Evolutionary conservation across 441 rosid genomes (phyloP), one percentile per base, ranked within the genome.

Genomic region (Omphalea diandra): DNA sequence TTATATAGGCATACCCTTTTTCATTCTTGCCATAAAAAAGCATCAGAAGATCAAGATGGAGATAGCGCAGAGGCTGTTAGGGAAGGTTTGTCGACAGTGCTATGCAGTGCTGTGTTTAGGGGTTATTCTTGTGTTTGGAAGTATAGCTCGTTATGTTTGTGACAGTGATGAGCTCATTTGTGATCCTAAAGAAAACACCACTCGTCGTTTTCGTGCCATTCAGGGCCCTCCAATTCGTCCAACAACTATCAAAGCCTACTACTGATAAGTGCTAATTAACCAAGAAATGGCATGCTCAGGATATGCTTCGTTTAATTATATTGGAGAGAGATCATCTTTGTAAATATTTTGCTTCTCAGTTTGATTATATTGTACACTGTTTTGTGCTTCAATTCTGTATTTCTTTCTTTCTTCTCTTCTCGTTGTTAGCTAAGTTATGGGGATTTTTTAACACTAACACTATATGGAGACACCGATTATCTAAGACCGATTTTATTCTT

Each of bases 81-180:
- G 74, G 61, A 79, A 54, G 53, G 6, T 83, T 41, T 72, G 71
- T 10, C 79, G 80, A 5, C 78, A 68, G 32, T 73, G 82, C 70
- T 81, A 79, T 26, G n/a, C n/a, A n/a, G n/a, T n/a, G n/a, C n/a
- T n/a, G n/a, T n/a, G 80, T 46, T 52, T 83, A 57, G 77, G 80
- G 0, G 50, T 64, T 62, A 26, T 81, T 31, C 47, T 83, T 17
- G 75, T 71, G 17, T 54, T 80, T 3, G 79, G 59, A 1, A 57
- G 81, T 0, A 35, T 83, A 14, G 79, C 64, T 50, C 72, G n/a
- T n/a, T n/a, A n/a, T n/a, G n/a, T n/a, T n/a, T n/a, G n/a, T n/a
- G n/a, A n/a, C n/a, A n/a, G n/a, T n/a, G n/a, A n/a, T n/a, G n/a
- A n/a, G n/a, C n/a, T n/a, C n/a, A 15, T 46, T 3, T 0, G 20